These are phyloP conservation scores for Citrus glauca DNA, from an alignment of 345 rosid species.

Conservation along the genomic window DNA sequence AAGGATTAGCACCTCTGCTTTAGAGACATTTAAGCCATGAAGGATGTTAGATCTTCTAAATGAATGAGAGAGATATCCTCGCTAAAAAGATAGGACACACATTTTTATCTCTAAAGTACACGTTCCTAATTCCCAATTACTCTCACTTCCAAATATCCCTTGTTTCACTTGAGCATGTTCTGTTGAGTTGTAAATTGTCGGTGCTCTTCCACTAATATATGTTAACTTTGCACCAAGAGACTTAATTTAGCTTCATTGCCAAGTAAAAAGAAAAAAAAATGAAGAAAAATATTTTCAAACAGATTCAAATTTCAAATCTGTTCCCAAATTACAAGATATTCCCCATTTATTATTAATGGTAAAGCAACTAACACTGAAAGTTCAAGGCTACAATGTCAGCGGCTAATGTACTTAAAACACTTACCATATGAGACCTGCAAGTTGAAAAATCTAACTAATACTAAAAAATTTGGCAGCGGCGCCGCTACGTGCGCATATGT, in stretches of 20 bases:
- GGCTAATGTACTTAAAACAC: not conserved
- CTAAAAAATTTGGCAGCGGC: not conserved
- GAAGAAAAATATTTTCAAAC: not conserved
- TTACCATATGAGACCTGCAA: not conserved
- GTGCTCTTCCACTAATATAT: not conserved
- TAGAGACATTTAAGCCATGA: not conserved
- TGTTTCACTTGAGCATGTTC: not conserved
- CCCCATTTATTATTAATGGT: not conserved
- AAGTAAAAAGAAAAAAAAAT: not conserved
- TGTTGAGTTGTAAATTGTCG: not conserved
- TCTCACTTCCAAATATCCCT: not conserved
- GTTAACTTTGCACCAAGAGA: too few species aligned
- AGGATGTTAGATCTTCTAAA: not conserved
- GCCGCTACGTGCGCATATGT: too few species aligned
- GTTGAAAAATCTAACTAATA: not conserved
- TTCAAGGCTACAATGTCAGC: not conserved
- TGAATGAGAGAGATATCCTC: constrained; percentile 7
- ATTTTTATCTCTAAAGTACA: constrained; percentile 8
- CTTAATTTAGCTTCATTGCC: not conserved
- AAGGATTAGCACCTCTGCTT: constrained; percentile 9
- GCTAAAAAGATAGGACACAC: not conserved
- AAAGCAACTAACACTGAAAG: not conserved
- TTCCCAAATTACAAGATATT: constrained; percentile 1
- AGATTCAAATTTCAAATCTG: not conserved
- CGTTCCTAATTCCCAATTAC: not conserved